Base-by-base conservation (phyloP, 2,329 filamentous ascomycete species). In the Aureobasidium leucospermi region DNA sequence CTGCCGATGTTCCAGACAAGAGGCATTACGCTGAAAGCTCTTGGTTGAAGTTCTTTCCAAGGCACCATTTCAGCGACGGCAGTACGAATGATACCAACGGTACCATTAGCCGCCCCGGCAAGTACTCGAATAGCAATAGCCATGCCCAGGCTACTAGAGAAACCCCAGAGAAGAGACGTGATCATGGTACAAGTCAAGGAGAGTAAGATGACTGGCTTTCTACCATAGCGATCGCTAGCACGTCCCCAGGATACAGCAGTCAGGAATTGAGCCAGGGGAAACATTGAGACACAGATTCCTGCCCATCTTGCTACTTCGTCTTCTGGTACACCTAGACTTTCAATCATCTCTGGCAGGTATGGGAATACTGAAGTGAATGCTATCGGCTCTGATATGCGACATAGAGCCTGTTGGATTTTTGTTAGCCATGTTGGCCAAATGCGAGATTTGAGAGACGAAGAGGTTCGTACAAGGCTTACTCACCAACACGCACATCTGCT, bases 1-100 rank as follows among this genome's bases (percentile, higher is more conserved):
- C 85, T 88, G 0, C 93, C 93, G 56, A 96, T 77, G 10, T 86
- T 91, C 88, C 90, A 97, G 1, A 88, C 89, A 15, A 97, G 75
- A 4, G 93, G 93, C 92, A 97, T 96, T 47, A 97, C 79, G 64
- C 87, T 91, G 72, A 97, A 97, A 0, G 94, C 94, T 56, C 85
- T 80, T 0, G 93, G 92, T 69, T 96, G 93, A 6, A 96, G 78
- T 68, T 91, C 88, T 70, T 83, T 90, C 71, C 94, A 85, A 0
- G 90, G 89, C 1, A 96, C 91, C 81, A 96, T 85, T 72, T 96
- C 93, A 0, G 93, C 93, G 2, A 96, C 91, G 76, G 94, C 90
- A 15, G 90, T 96, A 10, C 60, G n/a, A 11, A 96, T 87, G 63
- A 96, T 96, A 1, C 94, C 77, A 10, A 79, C 76, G 69, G 96